Conservation (phyloP, 2,329 filamentous ascomycete species). For the Penicillium sp. region DNA sequence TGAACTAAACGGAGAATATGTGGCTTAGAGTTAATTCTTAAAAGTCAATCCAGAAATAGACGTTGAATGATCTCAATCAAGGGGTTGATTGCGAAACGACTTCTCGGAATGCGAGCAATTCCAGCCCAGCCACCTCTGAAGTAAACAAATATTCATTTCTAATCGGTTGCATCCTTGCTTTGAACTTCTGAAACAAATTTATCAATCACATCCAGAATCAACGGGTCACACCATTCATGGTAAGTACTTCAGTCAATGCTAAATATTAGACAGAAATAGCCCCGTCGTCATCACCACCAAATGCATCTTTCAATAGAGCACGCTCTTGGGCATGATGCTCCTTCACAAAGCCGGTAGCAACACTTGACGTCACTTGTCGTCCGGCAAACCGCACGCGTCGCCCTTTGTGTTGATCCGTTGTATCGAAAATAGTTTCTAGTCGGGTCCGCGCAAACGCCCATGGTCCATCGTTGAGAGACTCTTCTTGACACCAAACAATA, state of each 20-base stretch:
- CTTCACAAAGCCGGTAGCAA: slow-evolving; percentile 87
- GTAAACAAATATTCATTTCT: background rate
- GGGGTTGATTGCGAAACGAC: background rate
- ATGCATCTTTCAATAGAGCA: slow-evolving; percentile 69
- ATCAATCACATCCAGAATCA: background rate
- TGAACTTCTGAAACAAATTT: too few species aligned
- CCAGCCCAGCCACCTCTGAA: background rate
- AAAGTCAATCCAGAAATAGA: background rate
- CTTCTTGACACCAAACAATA: slow-evolving; percentile 95
- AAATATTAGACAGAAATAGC: background rate
- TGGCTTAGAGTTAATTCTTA: too few species aligned
- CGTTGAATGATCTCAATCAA: background rate
- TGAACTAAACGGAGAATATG: background rate
- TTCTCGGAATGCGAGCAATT: background rate
- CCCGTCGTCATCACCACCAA: slow-evolving; percentile 22
- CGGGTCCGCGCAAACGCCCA: slow-evolving; percentile 95
- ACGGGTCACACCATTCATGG: background rate
- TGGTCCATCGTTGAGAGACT: slow-evolving; percentile 92
- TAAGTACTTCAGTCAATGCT: too few species aligned
- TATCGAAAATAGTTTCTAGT: slow-evolving; percentile 91
- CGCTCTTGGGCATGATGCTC: slow-evolving; percentile 88
- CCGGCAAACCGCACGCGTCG: slow-evolving; percentile 96
- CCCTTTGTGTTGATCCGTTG: slow-evolving; percentile 86
- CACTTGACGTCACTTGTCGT: slow-evolving; percentile 85
- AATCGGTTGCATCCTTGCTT: background rate